These are phyloP conservation scores for Starmerella vitae DNA, from an alignment of 805 yeast species.

Conservation along the genomic window DNA sequence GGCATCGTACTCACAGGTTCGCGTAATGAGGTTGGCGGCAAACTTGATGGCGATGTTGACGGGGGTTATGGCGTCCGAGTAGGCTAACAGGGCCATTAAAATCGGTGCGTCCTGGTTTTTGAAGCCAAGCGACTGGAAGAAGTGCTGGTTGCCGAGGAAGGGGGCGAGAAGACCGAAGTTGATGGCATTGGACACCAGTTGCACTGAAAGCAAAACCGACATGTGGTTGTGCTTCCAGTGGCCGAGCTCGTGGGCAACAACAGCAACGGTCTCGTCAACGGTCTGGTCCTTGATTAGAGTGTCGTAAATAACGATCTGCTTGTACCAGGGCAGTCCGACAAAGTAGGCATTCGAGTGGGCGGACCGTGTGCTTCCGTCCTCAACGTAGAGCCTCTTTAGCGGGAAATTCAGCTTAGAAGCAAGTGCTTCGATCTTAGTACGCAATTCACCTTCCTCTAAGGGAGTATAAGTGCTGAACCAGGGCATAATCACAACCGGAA, in stretches of 20 bases:
- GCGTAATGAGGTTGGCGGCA: conserved; percentile 52
- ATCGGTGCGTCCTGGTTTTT: conserved; percentile 46
- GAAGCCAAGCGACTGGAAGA: conserved; percentile 73
- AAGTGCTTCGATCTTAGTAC: conserved; percentile 62
- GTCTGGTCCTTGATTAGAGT: conserved; percentile 74
- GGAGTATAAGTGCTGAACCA: conserved; percentile 85
- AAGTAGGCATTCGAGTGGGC: conserved; percentile 96
- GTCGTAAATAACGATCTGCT: conserved; percentile 87
- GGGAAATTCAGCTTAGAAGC: conserved; percentile 75
- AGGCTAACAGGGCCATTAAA: conserved; percentile 67
- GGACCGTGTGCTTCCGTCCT: conserved; percentile 95
- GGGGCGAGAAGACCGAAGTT: conserved; percentile 64
- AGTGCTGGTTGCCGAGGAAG: conserved; percentile 64
- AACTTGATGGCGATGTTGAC: conserved; percentile 57
- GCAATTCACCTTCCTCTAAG: conserved; percentile 78
- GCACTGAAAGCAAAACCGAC: conserved; percentile 52
- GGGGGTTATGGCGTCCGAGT: conserved; percentile 67
- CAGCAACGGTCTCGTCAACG: conserved; percentile 75
- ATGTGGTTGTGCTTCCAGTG: conserved; percentile 93
- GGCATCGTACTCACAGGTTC: conserved; percentile 89
- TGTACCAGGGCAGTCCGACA: conserved; percentile 91
- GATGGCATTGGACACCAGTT: conserved; percentile 50
- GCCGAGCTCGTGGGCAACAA: conserved; percentile 96
- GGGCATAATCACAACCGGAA: conserved; percentile 82
- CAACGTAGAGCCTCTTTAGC: conserved; percentile 65